Conservation (phyloP, 208 protist species). For the Acanthamoeba castellanii region DNA sequence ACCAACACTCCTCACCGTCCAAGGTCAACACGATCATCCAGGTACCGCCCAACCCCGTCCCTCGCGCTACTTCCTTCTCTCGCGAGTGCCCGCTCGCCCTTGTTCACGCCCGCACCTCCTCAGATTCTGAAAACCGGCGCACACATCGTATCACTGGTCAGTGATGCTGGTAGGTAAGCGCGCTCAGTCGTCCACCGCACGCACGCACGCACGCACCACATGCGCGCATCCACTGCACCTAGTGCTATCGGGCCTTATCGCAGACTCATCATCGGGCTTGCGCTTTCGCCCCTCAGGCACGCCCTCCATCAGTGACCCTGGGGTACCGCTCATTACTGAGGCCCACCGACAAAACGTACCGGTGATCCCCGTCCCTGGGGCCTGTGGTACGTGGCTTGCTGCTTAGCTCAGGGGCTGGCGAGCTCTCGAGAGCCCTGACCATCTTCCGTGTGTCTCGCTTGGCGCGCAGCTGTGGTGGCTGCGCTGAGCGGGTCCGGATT, state of each 20-base stretch:
- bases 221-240: not conserved
- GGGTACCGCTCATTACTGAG: conserved; percentile 32
- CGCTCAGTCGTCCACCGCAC: not conserved
- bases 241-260: not conserved
- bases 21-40: conserved; percentile 29
- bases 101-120: not conserved
- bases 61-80: no score
- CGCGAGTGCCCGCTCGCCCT: not conserved
- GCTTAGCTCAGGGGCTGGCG: not conserved
- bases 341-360: conserved; percentile 38
- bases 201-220: not conserved
- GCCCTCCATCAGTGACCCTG: conserved; percentile 39
- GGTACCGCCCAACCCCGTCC: not conserved
- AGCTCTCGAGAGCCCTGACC: not conserved
- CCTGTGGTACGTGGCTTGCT: not conserved
- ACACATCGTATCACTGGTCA: conserved; percentile 59
- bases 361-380: conserved; percentile 51
- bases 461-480: conserved; percentile 54
- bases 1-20: conserved; percentile 62
- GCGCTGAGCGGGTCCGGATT: conserved; percentile 54
- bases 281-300: not conserved
- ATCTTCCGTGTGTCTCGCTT: not conserved
- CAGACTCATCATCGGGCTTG: no score
- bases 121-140: not conserved
- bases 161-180: conserved; percentile 67